phyloP scores from a whole-genome alignment of 371 early-diverging fungal species.

The Entomophthora muscae region DNA sequence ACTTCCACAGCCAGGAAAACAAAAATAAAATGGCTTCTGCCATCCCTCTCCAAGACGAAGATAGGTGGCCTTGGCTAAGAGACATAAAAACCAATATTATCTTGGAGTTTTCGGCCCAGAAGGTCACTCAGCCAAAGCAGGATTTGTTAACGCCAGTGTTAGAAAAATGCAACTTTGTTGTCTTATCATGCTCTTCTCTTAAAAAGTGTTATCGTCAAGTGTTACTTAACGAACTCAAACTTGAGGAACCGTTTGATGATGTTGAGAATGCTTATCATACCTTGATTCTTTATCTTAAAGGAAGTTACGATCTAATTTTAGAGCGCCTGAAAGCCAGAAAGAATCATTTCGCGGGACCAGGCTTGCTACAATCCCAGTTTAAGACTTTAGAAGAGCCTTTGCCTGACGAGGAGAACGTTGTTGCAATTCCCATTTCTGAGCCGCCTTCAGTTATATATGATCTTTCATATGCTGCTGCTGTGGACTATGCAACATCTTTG shows the following conservation, averaged over 20 bases:
- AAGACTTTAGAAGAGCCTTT: slow-evolving; percentile 10
- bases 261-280: neutral
- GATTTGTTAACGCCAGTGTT: neutral
- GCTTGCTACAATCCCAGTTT: slow-evolving; percentile 10
- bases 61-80: slow-evolving; percentile 11
- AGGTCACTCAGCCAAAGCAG: neutral
- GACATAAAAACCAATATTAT: neutral
- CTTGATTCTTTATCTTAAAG: slow-evolving; percentile 11
- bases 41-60: slow-evolving; percentile 10
- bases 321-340: slow-evolving; percentile 7
- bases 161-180: neutral
- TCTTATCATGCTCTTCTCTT: slow-evolving; percentile 12
- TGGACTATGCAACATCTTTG: neutral
- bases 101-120: neutral
- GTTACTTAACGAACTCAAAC: neutral
- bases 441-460: neutral
- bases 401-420: slow-evolving; percentile 5
- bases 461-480: neutral
- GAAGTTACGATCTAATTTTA: slow-evolving; percentile 5
- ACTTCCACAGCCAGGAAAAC: neutral
- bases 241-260: neutral
- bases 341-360: slow-evolving; percentile 11
- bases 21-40: slow-evolving; percentile 11
- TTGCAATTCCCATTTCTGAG: neutral
- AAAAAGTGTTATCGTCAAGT: slow-evolving; percentile 11